Evolutionary conservation across 176 grass and related monocot species (phyloP).

Genomic region (Oropetium thomaeum): DNA sequence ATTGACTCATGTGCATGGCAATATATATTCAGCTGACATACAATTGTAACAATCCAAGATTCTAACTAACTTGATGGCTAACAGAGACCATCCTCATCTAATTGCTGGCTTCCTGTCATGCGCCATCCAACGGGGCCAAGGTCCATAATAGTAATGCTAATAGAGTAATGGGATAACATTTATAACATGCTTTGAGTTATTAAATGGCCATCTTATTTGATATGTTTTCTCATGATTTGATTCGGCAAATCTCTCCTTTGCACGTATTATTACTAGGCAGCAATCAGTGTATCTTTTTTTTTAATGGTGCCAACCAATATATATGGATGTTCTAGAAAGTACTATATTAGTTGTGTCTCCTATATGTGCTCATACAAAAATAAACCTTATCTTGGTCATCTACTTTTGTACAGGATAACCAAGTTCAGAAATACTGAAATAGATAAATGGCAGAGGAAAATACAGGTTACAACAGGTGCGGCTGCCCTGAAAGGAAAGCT

Average conservation of each 20-base stretch:
- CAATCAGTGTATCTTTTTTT: not conserved
- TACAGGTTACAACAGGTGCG: constrained; percentile 77
- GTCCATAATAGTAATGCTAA: too few relatives aligned
- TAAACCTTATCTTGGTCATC: not conserved
- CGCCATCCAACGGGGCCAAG: too few relatives aligned
- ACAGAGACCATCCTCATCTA: too few relatives aligned
- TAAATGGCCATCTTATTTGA: not conserved
- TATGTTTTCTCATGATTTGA: not conserved
- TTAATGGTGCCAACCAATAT: not conserved
- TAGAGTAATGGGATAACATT: not conserved
- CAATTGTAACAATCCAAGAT: too few relatives aligned
- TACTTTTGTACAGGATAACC: constrained; percentile 53
- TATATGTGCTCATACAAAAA: not conserved
- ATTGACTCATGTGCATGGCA: too few relatives aligned
- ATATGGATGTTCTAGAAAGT: not conserved
- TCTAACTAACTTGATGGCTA: too few relatives aligned
- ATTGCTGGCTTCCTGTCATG: too few relatives aligned
- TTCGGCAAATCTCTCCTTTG: not conserved
- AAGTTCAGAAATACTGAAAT: constrained; percentile 67
- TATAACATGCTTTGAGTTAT: not conserved
- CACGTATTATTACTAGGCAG: not conserved
- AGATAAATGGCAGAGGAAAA: constrained; percentile 98
- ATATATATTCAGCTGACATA: too few relatives aligned
- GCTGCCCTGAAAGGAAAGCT: constrained; percentile 92
- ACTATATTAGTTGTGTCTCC: too few relatives aligned